Evolutionary conservation across 441 rosid genomes (phyloP).

Genomic region (Adansonia gregorii): DNA sequence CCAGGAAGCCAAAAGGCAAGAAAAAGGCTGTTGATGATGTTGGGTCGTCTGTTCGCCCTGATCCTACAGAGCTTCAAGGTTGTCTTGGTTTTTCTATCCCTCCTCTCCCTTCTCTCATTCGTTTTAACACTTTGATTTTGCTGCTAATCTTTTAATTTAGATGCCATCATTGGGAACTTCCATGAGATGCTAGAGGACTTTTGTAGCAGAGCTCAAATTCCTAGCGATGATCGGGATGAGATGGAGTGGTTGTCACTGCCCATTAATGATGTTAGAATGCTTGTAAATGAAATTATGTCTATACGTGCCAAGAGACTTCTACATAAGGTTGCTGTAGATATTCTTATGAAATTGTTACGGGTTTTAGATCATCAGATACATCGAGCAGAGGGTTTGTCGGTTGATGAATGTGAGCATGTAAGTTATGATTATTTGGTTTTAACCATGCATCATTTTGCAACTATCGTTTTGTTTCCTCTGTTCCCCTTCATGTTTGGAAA

Average conservation of each 20-base stretch:
- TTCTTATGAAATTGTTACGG: slow-evolving; percentile 69
- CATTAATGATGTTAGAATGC: slow-evolving; percentile 64
- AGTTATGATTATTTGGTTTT: slow-evolving; percentile 40
- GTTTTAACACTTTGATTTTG: slow-evolving; percentile 20
- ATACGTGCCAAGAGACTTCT: slow-evolving; percentile 81
- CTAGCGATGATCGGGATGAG: slow-evolving; percentile 84
- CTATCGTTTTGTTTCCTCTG: background rate
- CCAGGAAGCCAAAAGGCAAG: slow-evolving; percentile 69
- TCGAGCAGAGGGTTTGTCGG: slow-evolving; percentile 92
- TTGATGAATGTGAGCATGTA: slow-evolving; percentile 74
- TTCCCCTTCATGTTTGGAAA: background rate
- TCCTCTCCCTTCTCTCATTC: slow-evolving; percentile 19
- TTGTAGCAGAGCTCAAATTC: slow-evolving; percentile 78
- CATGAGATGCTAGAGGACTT: slow-evolving; percentile 82
- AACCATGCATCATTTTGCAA: background rate
- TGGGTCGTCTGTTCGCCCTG: slow-evolving; percentile 52
- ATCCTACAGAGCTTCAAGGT: slow-evolving; percentile 82
- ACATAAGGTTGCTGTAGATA: slow-evolving; percentile 84
- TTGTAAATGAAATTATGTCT: slow-evolving; percentile 80
- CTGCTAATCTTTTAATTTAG: slow-evolving; percentile 40
- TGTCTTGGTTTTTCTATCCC: slow-evolving; percentile 28
- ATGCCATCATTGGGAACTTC: slow-evolving; percentile 68
- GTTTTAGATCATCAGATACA: slow-evolving; percentile 96
- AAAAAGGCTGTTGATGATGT: slow-evolving; percentile 59
- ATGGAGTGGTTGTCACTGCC: slow-evolving; percentile 83